Evolutionary conservation across 1,284 basidiomycete species (phyloP).

Genomic region (Moesziomyces globuligerus): DNA sequence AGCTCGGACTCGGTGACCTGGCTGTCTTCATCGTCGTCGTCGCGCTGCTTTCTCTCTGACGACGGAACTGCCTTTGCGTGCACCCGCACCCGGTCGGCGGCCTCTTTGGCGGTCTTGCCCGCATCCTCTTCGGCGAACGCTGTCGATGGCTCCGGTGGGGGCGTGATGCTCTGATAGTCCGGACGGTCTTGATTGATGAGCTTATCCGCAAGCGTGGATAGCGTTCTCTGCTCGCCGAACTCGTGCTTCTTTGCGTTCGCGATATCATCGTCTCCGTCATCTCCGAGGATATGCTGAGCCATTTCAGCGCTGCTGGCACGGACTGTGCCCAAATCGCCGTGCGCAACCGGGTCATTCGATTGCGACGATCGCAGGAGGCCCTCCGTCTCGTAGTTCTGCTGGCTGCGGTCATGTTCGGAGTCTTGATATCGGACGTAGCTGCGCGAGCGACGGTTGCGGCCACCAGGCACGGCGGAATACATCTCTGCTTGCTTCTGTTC

Average conservation of each 20-base stretch:
- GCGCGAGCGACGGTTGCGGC: slow-evolving; percentile 32
- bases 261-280: slow-evolving; percentile 22
- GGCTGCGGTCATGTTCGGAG: slow-evolving; percentile 1
- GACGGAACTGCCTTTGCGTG: slow-evolving; percentile 21
- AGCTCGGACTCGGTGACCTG: slow-evolving; percentile 51
- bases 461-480: slow-evolving; percentile 39
- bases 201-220: slow-evolving; percentile 13
- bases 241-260: slow-evolving; percentile 8
- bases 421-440: slow-evolving; percentile 40
- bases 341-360: background rate
- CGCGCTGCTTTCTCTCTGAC: background rate
- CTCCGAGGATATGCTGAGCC: slow-evolving; percentile 24
- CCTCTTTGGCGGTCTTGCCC: slow-evolving; percentile 9
- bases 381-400: slow-evolving; percentile 17
- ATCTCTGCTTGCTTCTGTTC: slow-evolving; percentile 47
- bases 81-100: slow-evolving; percentile 22
- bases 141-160: slow-evolving; percentile 22
- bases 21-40: slow-evolving; percentile 26
- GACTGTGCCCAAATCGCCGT: slow-evolving; percentile 4
- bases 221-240: background rate
- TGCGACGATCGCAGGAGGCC: slow-evolving; percentile 19
- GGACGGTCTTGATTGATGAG: slow-evolving; percentile 35
- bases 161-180: slow-evolving; percentile 39
- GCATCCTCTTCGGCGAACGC: slow-evolving; percentile 7
- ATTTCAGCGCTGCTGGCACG: background rate